phyloP scores from a whole-genome alignment of 306 rosid species.

The Glycine tomentella region DNA sequence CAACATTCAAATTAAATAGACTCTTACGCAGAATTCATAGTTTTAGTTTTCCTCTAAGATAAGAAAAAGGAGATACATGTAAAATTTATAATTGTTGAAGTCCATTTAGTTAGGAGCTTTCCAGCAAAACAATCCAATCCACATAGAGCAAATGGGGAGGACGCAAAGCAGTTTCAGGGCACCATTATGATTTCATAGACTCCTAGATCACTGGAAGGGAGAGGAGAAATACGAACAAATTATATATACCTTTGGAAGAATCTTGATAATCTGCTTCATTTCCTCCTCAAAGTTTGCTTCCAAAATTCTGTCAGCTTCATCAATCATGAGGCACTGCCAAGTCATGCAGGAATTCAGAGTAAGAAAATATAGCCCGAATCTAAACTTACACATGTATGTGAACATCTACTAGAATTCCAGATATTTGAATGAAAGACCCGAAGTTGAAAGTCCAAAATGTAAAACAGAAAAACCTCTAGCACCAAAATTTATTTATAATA shows the following conservation, averaged over 20 bases:
- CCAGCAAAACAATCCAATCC: constrained; percentile 17
- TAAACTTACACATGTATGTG: constrained; percentile 37
- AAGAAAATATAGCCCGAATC: constrained; percentile 40
- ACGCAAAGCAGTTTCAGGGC: not conserved
- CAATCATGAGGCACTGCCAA: constrained; percentile 87
- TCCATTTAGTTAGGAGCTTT: constrained; percentile 18
- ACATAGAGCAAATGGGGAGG: not conserved
- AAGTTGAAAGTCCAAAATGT: constrained; percentile 8
- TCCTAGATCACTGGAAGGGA: not conserved
- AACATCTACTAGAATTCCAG: not conserved
- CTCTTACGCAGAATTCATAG: constrained; percentile 11
- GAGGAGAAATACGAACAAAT: not conserved
- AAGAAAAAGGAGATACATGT: not conserved
- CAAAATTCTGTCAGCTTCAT: constrained; percentile 96
- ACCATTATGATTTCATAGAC: constrained; percentile 12
- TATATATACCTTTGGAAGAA: constrained; percentile 78
- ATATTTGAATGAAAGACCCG: constrained; percentile 11
- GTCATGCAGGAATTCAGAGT: constrained; percentile 30
- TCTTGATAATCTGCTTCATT: constrained; percentile 84
- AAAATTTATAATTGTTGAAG: not conserved
- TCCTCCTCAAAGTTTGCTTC: constrained; percentile 98
- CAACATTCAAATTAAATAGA: not conserved
- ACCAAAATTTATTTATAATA: not conserved
- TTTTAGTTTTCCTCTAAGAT: constrained; percentile 4
- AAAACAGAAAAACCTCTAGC: constrained; percentile 10